Evolutionary conservation across 805 yeast genomes (phyloP), one percentile per base, ranked within the genome.

Genomic region (Yamadazyma nakazawae): DNA sequence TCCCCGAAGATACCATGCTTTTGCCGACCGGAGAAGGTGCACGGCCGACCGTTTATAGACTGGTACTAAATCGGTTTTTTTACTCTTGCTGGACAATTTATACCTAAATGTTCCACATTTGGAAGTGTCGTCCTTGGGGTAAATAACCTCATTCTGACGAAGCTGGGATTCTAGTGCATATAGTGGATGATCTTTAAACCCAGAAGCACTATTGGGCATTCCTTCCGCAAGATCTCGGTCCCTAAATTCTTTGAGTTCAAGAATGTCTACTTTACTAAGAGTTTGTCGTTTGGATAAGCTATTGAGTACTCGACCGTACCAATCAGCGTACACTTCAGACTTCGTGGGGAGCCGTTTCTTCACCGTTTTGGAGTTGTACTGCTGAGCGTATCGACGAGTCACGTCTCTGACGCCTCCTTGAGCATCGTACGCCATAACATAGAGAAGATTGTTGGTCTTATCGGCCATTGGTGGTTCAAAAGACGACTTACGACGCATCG

Each of bases 1-100:
- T 0, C 99, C 99, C 37, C 76, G 68, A 65, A 85, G 76, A 58
- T 84, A 88, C 98, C 98, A 94, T 1, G 86, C 89, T 55, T 81
- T 82, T 0, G 96, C 87, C 0, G 95, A 81, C 47, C 82, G 72
- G 17, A 91, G 76, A 2, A 57, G 58, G 40, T 79, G 73, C 1
- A 94, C 88, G 55, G 84, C 81, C 0, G 75, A 63, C 18, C 96
- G 68, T 40, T 79, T 80, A 57, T 79, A 94, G 0, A 92, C 89
- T 3, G 84, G 81, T 1, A 84, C 65, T 7, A 75, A 58, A 34
- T 53, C 47, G 39, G 51, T 31, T 34, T 53, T 44, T 8, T 76
- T 70, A 25, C 66, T 66, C 40, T 68, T 65, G 11, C 66, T 62
- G 9, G 52, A 34, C 7, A 47, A 25, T 41, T 70, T 72, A 12